Evolutionary conservation across 169 alveolate species (phyloP).

Genomic region (Eimeria praecox): DNA sequence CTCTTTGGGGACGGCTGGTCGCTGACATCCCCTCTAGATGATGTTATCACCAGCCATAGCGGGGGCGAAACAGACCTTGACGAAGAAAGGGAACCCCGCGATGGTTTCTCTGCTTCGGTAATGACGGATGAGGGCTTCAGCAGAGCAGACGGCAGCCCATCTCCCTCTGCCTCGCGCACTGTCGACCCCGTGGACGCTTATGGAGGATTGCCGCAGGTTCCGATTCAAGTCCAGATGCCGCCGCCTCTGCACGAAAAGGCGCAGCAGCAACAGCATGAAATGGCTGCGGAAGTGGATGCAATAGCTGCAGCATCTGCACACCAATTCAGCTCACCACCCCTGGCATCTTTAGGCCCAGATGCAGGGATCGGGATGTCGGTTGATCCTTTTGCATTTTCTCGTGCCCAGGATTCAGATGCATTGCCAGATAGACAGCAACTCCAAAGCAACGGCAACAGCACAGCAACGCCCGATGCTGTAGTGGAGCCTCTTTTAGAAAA

Average conservation of each 20-base stretch:
- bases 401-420: too few relatives aligned
- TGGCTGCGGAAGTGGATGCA: too few relatives aligned
- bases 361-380: too few relatives aligned
- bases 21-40: not conserved
- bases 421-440: too few relatives aligned
- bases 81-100: not conserved
- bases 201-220: not conserved
- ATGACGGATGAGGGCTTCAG: not conserved
- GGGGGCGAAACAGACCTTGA: not conserved
- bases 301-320: too few relatives aligned
- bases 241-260: not conserved
- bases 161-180: not conserved
- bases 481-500: not conserved
- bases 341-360: too few relatives aligned
- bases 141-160: slow-evolving; percentile 7
- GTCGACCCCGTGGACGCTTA: not conserved
- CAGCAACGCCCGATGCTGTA: not conserved
- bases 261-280: not conserved
- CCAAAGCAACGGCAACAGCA: too few relatives aligned
- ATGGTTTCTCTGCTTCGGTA: not conserved
- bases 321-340: too few relatives aligned
- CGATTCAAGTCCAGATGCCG: not conserved
- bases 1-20: not conserved
- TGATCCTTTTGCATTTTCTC: too few relatives aligned
- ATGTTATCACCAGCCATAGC: not conserved